phyloP scores from a whole-genome alignment of 2,329 filamentous ascomycete species.

The Raffaelea ambrosiae region DNA sequence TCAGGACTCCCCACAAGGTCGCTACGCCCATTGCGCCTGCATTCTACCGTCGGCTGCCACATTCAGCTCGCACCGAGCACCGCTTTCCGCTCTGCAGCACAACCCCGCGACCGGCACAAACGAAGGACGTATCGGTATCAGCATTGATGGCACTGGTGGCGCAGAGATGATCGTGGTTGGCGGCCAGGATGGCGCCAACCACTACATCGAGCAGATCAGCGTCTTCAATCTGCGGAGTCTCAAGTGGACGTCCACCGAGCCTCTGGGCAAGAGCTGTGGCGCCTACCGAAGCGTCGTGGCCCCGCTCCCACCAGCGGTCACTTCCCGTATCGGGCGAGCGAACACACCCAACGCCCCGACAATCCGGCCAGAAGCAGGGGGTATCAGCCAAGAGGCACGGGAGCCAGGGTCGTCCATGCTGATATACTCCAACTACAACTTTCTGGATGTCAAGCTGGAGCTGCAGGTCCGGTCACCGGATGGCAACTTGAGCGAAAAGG shows the following conservation, averaged over 20 bases:
- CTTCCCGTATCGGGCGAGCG: conserved; percentile 57
- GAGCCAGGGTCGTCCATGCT: conserved; percentile 69
- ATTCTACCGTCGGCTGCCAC: conserved; percentile 81
- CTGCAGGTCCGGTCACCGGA: conserved; percentile 81
- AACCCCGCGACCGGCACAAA: conserved; percentile 79
- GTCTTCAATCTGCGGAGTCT: conserved; percentile 93
- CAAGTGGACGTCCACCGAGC: conserved; percentile 88
- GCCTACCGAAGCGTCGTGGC: conserved; percentile 94
- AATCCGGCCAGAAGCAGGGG: conserved; percentile 32
- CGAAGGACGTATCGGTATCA: conserved; percentile 78
- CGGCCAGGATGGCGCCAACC: conserved; percentile 93
- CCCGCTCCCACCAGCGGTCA: conserved; percentile 61
- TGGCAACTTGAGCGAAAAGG: conserved; percentile 74
- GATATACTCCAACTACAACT: conserved; percentile 99
- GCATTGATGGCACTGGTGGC: conserved; percentile 82
- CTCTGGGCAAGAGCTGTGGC: conserved; percentile 84
- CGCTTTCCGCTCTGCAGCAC: conserved; percentile 79
- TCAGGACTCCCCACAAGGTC: conserved; percentile 76
- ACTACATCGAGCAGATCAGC: conserved; percentile 98
- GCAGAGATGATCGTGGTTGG: conserved; percentile 97
- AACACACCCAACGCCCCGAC: conserved; percentile 26
- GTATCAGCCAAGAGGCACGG: conserved; percentile 44
- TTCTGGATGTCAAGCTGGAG: conserved; percentile 92
- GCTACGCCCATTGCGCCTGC: conserved; percentile 93
- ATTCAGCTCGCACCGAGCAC: conserved; percentile 77